Conservation (phyloP, 805 yeast species). For the Brettanomyces sp. region DNA sequence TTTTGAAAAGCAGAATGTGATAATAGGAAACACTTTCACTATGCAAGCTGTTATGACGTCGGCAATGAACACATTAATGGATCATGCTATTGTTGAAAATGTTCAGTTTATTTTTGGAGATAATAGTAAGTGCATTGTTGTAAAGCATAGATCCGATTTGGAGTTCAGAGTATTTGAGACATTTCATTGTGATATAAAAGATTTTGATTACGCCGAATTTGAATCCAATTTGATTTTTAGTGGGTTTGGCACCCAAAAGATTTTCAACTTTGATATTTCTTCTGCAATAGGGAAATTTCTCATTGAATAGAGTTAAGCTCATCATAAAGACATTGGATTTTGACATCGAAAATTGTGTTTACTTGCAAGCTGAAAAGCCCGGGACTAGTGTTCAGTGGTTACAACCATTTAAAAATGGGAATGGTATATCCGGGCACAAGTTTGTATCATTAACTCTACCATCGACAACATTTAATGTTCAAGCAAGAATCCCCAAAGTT, state of each 20-base stretch:
- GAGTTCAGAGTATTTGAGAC: background rate
- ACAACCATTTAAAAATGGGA: too few species aligned
- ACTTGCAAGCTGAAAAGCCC: too few species aligned
- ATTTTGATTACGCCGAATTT: conserved; percentile 4
- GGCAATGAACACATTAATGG: conserved; percentile 15
- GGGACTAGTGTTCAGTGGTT: too few species aligned
- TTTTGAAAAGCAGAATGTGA: conserved; percentile 9
- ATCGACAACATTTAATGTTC: too few species aligned
- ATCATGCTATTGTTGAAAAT: conserved; percentile 9
- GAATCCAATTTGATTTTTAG: conserved; percentile 12
- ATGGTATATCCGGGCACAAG: too few species aligned
- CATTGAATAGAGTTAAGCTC: conserved; percentile 12
- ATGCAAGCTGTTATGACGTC: conserved; percentile 26
- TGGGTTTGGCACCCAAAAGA: conserved; percentile 4
- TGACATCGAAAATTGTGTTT: conserved; percentile 7
- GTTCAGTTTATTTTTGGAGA: conserved; percentile 14
- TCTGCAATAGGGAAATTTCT: conserved; percentile 19
- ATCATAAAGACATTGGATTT: conserved; percentile 7
- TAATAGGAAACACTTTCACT: conserved; percentile 13
- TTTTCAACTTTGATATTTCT: conserved; percentile 12
- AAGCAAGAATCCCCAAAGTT: too few species aligned
- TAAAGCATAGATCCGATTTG: conserved; percentile 6
- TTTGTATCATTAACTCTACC: too few species aligned
- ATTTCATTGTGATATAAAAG: conserved; percentile 2
- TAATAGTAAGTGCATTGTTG: conserved; percentile 5